These are phyloP conservation scores for Trametes sanguinea DNA, from an alignment of 768 basidiomycete genomes.

Conservation along the genomic window DNA sequence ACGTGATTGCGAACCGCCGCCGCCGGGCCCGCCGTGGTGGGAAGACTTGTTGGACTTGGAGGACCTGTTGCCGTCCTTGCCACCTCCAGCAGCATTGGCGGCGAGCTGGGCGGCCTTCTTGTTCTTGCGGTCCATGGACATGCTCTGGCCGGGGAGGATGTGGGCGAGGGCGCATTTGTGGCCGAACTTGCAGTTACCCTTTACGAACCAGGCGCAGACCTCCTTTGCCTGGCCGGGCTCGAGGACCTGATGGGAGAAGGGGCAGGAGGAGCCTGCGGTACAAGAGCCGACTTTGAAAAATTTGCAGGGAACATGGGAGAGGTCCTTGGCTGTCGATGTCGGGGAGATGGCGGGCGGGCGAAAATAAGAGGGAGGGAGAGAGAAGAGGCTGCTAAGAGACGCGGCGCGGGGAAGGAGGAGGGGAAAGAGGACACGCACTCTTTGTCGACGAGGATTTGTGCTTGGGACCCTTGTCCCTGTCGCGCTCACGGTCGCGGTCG, in stretches of 20 bases:
- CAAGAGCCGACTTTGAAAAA: constrained; percentile 95
- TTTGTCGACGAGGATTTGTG: constrained; percentile 25
- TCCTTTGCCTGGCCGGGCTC: constrained; percentile 83
- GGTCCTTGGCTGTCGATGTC: constrained; percentile 64
- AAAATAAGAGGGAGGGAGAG: neutral
- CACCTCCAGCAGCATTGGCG: constrained; percentile 38
- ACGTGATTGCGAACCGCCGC: constrained; percentile 27
- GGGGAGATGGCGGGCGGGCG: constrained; percentile 1
- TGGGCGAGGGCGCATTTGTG: constrained; percentile 92
- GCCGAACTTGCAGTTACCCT: constrained; percentile 85
- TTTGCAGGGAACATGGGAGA: constrained; percentile 96
- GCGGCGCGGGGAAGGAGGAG: neutral
- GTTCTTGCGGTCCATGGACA: constrained; percentile 97
- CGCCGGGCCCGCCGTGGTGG: constrained; percentile 20
- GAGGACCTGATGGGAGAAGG: constrained; percentile 81
- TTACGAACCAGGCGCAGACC: constrained; percentile 87
- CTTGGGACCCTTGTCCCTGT: constrained; percentile 24
- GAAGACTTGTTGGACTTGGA: constrained; percentile 35
- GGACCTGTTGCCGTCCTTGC: constrained; percentile 37
- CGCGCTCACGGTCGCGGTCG: constrained; percentile 10
- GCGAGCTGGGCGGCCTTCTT: constrained; percentile 86
- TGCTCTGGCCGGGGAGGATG: constrained; percentile 88
- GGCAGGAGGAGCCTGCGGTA: constrained; percentile 91
- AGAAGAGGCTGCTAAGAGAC: neutral
- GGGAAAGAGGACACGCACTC: constrained; percentile 18